Base-by-base conservation (phyloP, 805 yeast genomes). In the Wilhelminamyces savonicus region DNA sequence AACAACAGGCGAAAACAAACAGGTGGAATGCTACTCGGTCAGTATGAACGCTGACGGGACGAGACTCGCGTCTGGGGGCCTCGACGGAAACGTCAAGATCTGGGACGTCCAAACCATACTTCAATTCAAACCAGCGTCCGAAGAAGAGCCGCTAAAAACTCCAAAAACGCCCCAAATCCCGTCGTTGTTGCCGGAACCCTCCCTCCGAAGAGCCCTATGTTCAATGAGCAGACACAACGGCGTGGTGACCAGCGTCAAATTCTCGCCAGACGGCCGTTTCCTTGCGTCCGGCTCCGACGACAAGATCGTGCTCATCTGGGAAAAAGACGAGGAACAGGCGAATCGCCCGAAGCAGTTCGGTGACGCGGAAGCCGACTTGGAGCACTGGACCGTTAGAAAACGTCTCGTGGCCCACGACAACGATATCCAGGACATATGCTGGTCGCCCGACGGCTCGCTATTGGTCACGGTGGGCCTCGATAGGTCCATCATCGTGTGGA, bases 211-310 rank as follows among this genome's bases (percentile, higher is more conserved):
- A 17, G 94, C 95, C 4, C 56, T 88, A 12, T 85, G 94, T 34
- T 80, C 92, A 16, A 85, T 92, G 95, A 80, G 92, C 22, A 72
- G 96, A 31, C 98, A 92, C 50, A 86, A 92, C 14, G 99, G 98
- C 28, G 95, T 95, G 2, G 97, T 92, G 4, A 92, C 98, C 1
- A 80, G 86, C 32, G 92, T 92, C 15, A 71, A 88, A 44, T 92
- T 92, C 52, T 83, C 94, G 1, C 97, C 97, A 0, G 83, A 82
- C 45, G 96, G 97, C 0, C 62, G 90, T 28, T 92, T 83, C 50
- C 54, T 92, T 16, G 97, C 97, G 0, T 78, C 92, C 15, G 98
- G 98, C 0, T 85, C 96, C 3, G 98, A 92, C 53, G 98, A 92
- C 52, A 78, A 88, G 41, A 85, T 92, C 28, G 71, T 87, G 21